A percentile compares a stretch with the other conserved stretches of the same genome.
Conservation (phyloP, 305 asterid species). For the Fraxinus baroniana region DNA sequence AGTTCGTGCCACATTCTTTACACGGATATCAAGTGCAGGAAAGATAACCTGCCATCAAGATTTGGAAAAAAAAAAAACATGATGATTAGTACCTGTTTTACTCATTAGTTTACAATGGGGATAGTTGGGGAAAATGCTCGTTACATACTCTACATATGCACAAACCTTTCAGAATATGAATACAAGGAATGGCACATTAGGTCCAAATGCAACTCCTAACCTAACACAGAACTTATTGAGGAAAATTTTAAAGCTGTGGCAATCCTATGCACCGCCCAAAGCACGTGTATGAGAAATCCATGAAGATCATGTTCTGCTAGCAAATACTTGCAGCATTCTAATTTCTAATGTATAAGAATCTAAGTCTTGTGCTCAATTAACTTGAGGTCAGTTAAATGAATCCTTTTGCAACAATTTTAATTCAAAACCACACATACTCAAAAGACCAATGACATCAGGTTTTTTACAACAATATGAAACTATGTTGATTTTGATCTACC, state of each 20-base stretch:
- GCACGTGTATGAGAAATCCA: background rate
- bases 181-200: conserved; percentile 3
- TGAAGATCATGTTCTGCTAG: background rate
- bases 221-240: background rate
- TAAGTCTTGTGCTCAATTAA: background rate
- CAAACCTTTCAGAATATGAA: background rate
- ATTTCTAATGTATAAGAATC: background rate
- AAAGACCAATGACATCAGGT: background rate
- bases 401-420: background rate
- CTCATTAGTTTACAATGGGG: background rate
- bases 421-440: background rate
- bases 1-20: conserved; percentile 97
- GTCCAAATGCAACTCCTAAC: conserved; percentile 18
- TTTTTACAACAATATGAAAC: background rate
- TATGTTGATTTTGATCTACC: background rate
- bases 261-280: background rate
- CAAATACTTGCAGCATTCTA: background rate
- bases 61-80: background rate
- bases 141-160: background rate
- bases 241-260: conserved; percentile 5
- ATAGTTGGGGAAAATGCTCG: conserved; percentile 4
- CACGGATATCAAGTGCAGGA: conserved; percentile 98
- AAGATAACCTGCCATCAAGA: conserved; percentile 72
- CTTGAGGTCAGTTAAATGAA: background rate
- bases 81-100: background rate